Conservation (phyloP, 441 rosid genomes). For the Adansonia madagascariensis region DNA sequence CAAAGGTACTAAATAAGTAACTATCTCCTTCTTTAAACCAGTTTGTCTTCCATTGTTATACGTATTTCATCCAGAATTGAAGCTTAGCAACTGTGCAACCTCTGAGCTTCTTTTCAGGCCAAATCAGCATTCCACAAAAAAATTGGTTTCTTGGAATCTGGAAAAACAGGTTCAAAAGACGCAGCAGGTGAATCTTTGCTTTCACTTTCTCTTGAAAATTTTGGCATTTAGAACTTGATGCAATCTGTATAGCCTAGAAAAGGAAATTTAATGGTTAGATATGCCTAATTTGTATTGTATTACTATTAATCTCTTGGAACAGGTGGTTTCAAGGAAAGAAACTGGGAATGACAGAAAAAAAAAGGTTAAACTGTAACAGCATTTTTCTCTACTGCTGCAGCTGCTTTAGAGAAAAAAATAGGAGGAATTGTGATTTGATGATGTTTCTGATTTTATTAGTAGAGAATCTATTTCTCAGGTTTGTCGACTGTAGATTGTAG, state of each 20-base stretch:
- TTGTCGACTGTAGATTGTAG: constrained; percentile 1
- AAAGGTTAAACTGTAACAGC: constrained; percentile 23
- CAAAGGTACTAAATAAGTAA: constrained; percentile 32
- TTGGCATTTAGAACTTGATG: constrained; percentile 5
- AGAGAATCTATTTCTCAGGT: background rate
- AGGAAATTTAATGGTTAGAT: constrained; percentile 9
- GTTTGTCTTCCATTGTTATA: background rate
- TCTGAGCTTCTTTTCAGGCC: constrained; percentile 37
- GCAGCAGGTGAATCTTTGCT: constrained; percentile 33
- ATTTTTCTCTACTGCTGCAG: constrained; percentile 36
- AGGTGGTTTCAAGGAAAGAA: constrained; percentile 51
- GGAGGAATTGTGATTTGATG: constrained; percentile 14
- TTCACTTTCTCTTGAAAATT: background rate
- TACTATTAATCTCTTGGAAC: constrained; percentile 23
- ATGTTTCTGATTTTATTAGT: no score
- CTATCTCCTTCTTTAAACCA: background rate
- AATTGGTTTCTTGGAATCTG: constrained; percentile 47
- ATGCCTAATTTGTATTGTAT: constrained; percentile 14
- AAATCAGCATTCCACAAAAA: constrained; percentile 46
- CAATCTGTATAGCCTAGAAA: background rate
- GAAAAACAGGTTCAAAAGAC: constrained; percentile 43
- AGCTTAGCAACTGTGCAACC: constrained; percentile 5
- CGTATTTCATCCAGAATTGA: background rate
- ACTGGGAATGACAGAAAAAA: constrained; percentile 41
- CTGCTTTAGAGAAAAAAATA: constrained; percentile 29